Base-by-base conservation (phyloP, 129 eudicot genomes). In the Flaveria bidentis region DNA sequence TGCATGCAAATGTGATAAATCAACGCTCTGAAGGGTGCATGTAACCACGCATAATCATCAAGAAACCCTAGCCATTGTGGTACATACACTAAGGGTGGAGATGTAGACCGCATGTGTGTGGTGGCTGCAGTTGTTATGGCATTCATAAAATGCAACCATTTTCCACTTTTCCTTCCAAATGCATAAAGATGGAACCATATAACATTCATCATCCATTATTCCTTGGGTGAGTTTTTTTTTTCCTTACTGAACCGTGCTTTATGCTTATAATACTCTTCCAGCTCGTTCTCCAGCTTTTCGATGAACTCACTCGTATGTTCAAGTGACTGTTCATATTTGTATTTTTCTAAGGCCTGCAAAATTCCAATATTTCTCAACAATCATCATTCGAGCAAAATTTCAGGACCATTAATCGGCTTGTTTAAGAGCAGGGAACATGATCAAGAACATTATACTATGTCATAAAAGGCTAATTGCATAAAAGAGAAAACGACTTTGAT, bases 291-390 rank as follows among this genome's bases (percentile, higher is more conserved):
- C 86, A 94, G 72, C 57, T 83, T 91, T 66, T 94, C 98, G 51
- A 94, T 91, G 80, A 94, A 91, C 82, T 87, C 82, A 62, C 98
- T 88, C 56, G 93, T 91, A 81, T 94, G 98, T 85, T 94, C 98
- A 66, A 94, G 89, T 33, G 97, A 91, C 85, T 94, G 97, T 82
- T 89, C 96, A 61, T 80, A 85, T 68, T 80, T 76, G 77, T 91
- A 94, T 51, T 91, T 94, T 75, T 94, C 98, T 79, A 94, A 44
- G 15, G 98, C 97, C 97, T 94, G 84, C 80, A 87, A 64, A 39
- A 58, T 56, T 53, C n/a, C 9, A 75, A 11, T 66, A 42, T 41
- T 26, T 15, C 28, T 28, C 23, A 56, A 16, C 2, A 44, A 44
- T 44, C 9, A 61, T 8, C 9, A 60, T 25, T 60, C 41, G 25